Evolutionary conservation across 495 filamentous ascomycete species (phyloP).

Genomic region (Tuber microsphaerosporum): DNA sequence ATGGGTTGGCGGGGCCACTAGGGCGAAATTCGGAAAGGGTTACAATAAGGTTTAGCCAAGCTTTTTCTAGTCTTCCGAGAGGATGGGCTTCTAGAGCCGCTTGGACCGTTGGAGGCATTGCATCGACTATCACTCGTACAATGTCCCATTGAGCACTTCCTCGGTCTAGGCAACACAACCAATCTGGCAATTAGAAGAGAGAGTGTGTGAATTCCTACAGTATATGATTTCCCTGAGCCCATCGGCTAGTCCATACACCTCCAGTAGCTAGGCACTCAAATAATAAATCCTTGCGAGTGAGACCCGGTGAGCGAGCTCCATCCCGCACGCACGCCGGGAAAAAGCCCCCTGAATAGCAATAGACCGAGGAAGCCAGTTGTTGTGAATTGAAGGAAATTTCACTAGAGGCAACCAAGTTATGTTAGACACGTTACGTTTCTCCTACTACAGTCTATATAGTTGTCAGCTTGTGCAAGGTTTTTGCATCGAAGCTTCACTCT

Average conservation of each 20-base stretch:
- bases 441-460: not conserved
- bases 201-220: not conserved
- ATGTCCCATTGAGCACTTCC: not conserved
- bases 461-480: not conserved
- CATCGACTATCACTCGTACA: not conserved
- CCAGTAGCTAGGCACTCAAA: not conserved
- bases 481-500: not conserved
- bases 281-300: not conserved
- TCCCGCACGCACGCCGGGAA: no score
- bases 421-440: not conserved
- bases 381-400: not conserved
- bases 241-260: not conserved
- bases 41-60: not conserved
- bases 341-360: not conserved
- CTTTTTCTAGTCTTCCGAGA: constrained; percentile 1
- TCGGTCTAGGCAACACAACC: not conserved
- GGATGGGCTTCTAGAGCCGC: not conserved
- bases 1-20: not conserved
- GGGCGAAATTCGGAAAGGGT: not conserved
- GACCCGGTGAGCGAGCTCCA: not conserved
- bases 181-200: not conserved
- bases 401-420: not conserved
- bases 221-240: not conserved
- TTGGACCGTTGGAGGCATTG: not conserved
- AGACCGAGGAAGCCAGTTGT: not conserved